A percentile compares a stretch with the other conserved stretches of the same genome.
Conservation (phyloP, 1,284 basidiomycete species). For the Fomitopsis pinicola region DNA sequence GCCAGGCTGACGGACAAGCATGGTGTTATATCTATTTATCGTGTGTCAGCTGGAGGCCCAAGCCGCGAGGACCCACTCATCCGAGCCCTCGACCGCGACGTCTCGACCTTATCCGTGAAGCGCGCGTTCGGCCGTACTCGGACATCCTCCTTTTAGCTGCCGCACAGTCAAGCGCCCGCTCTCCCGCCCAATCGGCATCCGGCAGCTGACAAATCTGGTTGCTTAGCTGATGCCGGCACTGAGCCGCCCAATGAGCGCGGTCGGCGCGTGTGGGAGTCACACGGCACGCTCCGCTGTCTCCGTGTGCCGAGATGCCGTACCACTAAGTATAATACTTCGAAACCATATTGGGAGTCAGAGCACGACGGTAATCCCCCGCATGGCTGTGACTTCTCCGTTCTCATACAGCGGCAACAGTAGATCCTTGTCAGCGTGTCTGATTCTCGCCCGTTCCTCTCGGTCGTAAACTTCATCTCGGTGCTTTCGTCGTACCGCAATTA, state of each 20-base stretch:
- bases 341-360: no score
- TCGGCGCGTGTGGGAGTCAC: neutral
- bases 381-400: no score
- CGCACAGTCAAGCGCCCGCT: neutral
- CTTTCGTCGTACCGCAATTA: no score
- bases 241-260: neutral
- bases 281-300: neutral
- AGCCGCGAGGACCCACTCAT: neutral
- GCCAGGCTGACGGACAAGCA: neutral
- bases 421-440: no score
- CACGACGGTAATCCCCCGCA: no score
- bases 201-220: neutral
- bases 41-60: neutral
- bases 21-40: neutral
- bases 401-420: no score
- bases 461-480: no score
- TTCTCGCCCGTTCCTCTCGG: no score
- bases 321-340: no score
- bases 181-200: neutral
- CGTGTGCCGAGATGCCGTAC: no score
- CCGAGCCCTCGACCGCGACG: neutral
- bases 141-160: neutral
- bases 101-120: neutral
- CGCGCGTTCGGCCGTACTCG: neutral
- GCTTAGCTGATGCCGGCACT: neutral